Percentiles rank a stretch among this genome's conserved stretches.
phyloP scores from a whole-genome alignment of 23 red algal genomes.

The Gracilaria gracilis region DNA sequence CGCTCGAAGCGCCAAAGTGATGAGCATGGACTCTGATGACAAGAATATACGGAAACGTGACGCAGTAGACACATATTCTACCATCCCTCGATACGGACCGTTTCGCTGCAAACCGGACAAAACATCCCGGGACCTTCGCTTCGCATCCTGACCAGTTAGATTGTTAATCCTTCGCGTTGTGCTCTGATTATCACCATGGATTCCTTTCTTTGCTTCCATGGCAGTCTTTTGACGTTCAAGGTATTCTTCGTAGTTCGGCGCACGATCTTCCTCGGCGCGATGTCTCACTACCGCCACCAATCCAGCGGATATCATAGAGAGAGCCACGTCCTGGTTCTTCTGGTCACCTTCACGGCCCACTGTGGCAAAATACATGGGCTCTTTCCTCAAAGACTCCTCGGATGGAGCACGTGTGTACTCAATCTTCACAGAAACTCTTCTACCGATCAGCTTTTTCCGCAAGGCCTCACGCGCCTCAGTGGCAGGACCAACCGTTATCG shows the following conservation, averaged over 20 bases:
- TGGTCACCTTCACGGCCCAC: conserved; percentile 73
- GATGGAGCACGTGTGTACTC: conserved; percentile 67
- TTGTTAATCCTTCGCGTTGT: conserved; percentile 74
- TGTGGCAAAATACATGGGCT: conserved; percentile 71
- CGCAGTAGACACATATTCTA: conserved; percentile 80
- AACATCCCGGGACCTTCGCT: conserved; percentile 75
- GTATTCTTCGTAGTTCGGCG: conserved; percentile 83
- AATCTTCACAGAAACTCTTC: conserved; percentile 67
- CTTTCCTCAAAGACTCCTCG: conserved; percentile 56
- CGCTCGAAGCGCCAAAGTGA: conserved; percentile 75
- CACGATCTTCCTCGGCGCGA: conserved; percentile 77
- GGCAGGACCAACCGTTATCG: conserved; percentile 52
- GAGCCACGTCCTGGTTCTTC: conserved; percentile 75
- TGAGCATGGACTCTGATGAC: conserved; percentile 73
- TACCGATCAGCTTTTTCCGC: conserved; percentile 73
- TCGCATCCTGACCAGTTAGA: conserved; percentile 77
- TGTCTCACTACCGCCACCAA: conserved; percentile 77
- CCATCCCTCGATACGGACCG: conserved; percentile 69
- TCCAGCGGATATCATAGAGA: conserved; percentile 74
- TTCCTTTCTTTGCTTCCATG: conserved; percentile 69
- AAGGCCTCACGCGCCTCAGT: conserved; percentile 59
- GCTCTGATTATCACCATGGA: conserved; percentile 51
- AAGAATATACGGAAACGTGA: conserved; percentile 74
- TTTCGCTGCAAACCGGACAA: conserved; percentile 76
- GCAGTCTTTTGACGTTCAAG: conserved; percentile 81